A percentile compares a stretch with the other conserved stretches of the same genome.
Evolutionary conservation across 2,329 filamentous ascomycete genomes (phyloP).

Genomic region (Emericellopsis cladophorae): DNA sequence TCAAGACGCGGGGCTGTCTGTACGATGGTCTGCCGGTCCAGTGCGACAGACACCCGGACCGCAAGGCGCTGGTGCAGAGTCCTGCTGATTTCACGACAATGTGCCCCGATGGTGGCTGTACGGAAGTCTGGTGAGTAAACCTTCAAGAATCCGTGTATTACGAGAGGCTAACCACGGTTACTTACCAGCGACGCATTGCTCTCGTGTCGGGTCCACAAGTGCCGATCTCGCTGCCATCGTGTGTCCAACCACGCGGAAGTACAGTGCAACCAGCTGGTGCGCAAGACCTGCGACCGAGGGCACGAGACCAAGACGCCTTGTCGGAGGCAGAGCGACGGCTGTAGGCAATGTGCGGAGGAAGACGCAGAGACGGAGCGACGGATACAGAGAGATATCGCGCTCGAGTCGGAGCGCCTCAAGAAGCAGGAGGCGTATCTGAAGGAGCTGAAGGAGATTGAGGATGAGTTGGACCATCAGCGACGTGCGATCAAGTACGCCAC

Average conservation of each 20-base stretch:
- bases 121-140: conserved; percentile 41
- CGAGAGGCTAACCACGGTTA: conserved; percentile 16
- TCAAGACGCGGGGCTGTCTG: conserved; percentile 38
- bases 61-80: conserved; percentile 27
- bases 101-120: conserved; percentile 61
- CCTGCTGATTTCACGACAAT: conserved; percentile 45
- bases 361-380: conserved; percentile 28
- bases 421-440: conserved; percentile 29
- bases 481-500: conserved; percentile 25
- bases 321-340: conserved; percentile 22
- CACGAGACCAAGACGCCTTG: conserved; percentile 40
- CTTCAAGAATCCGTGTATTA: not conserved
- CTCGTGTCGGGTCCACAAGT: conserved; percentile 45
- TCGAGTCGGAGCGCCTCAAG: conserved; percentile 33
- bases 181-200: conserved; percentile 22
- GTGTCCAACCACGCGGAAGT: conserved; percentile 41
- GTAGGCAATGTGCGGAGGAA: conserved; percentile 38
- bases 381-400: conserved; percentile 29
- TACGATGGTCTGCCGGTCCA: conserved; percentile 47
- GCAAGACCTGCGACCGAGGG: conserved; percentile 32
- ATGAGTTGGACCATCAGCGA: conserved; percentile 37
- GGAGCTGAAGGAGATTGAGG: conserved; percentile 34
- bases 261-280: conserved; percentile 11
- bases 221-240: conserved; percentile 49
- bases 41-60: conserved; percentile 47